Evolutionary conservation across 2,329 filamentous ascomycete genomes (phyloP).

Genomic region (Diaporthe humulicola): DNA sequence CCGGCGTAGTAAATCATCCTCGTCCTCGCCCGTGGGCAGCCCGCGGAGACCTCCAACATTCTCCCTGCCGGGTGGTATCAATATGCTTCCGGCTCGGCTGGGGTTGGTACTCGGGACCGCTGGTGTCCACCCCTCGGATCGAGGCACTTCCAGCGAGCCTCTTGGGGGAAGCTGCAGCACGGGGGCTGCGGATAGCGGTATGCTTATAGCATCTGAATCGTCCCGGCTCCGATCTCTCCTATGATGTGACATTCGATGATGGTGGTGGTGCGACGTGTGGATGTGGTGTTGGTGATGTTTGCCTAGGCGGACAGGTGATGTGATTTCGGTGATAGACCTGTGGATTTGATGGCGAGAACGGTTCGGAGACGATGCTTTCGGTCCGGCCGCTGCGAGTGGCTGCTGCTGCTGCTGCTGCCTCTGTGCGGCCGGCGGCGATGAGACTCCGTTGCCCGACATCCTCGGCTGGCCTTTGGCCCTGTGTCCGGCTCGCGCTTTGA

Average conservation of each 20-base stretch:
- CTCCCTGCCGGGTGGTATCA: slow-evolving; percentile 45
- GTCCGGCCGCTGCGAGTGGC: background rate
- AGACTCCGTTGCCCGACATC: slow-evolving; percentile 36
- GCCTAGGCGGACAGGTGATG: slow-evolving; percentile 59
- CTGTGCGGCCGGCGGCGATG: slow-evolving; percentile 27
- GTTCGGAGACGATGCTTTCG: slow-evolving; percentile 49
- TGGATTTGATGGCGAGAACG: slow-evolving; percentile 65
- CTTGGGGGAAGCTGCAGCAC: slow-evolving; percentile 46
- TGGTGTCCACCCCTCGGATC: slow-evolving; percentile 60
- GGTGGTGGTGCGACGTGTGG: slow-evolving; percentile 48
- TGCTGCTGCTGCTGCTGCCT: slow-evolving; percentile 10
- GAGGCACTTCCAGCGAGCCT: slow-evolving; percentile 60
- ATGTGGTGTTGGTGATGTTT: slow-evolving; percentile 55
- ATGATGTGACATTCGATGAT: slow-evolving; percentile 49
- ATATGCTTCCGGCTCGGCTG: slow-evolving; percentile 59
- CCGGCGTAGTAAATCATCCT: slow-evolving; percentile 55
- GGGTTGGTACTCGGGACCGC: slow-evolving; percentile 55
- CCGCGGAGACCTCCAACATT: slow-evolving; percentile 41
- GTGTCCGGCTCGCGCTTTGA: slow-evolving; percentile 9
- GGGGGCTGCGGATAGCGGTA: slow-evolving; percentile 41
- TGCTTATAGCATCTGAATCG: slow-evolving; percentile 49
- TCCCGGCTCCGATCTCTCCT: slow-evolving; percentile 50
- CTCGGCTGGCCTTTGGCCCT: slow-evolving; percentile 5
- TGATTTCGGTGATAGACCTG: slow-evolving; percentile 68
- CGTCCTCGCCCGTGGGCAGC: slow-evolving; percentile 43